Conservation (phyloP, 192 early-diverging fungal species). For the Coemansia sp. region DNA sequence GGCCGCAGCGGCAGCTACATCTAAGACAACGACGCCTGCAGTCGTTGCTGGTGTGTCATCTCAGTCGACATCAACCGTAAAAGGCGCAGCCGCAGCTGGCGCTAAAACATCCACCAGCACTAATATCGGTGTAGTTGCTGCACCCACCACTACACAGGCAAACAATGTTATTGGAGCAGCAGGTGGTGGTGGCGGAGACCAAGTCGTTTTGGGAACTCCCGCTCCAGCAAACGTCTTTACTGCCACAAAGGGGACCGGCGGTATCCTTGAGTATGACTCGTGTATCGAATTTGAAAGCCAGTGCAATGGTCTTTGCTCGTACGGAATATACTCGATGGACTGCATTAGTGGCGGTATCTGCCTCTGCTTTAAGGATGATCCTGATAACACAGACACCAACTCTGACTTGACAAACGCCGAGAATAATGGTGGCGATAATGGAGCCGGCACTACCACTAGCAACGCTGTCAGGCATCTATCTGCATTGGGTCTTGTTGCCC, state of each 20-base stretch:
- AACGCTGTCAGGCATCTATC: constrained; percentile 8
- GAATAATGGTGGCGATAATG: constrained; percentile 1
- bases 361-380: constrained; percentile 34
- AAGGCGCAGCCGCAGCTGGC: not conserved
- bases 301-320: constrained; percentile 38
- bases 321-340: constrained; percentile 42
- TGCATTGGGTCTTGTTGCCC: constrained; percentile 18
- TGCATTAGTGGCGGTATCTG: constrained; percentile 42
- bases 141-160: constrained; percentile 3
- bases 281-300: constrained; percentile 46
- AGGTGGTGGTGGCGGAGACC: constrained; percentile 30
- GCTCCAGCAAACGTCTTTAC: constrained; percentile 34
- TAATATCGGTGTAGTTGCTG: not conserved
- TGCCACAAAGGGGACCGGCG: constrained; percentile 38
- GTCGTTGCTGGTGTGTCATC: not conserved
- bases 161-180: constrained; percentile 19
- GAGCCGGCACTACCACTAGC: constrained; percentile 3
- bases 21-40: not conserved
- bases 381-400: constrained; percentile 12
- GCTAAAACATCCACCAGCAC: not conserved
- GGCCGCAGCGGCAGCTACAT: not conserved
- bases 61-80: not conserved
- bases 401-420: not conserved
- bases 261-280: constrained; percentile 34
- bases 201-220: constrained; percentile 6